A percentile compares a stretch with the other conserved stretches of the same genome.
phyloP scores from a whole-genome alignment of 768 basidiomycete species.

The Hericium rajendrae region DNA sequence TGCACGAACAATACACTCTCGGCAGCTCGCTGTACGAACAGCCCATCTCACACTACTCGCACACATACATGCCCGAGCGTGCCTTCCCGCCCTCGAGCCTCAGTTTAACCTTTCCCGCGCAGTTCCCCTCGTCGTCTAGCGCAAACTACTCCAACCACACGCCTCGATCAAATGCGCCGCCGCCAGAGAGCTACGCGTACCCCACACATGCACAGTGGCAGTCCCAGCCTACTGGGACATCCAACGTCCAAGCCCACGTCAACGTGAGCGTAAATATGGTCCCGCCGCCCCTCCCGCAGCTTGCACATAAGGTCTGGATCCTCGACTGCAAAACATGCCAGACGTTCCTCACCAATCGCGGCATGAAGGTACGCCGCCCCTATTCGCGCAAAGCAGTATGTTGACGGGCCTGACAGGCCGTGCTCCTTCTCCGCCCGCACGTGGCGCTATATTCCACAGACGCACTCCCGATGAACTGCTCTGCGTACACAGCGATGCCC shows the following conservation, averaged over 20 bases:
- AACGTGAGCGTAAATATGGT: slow-evolving; percentile 21
- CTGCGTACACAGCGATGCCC: slow-evolving; percentile 44
- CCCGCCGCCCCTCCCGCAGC: slow-evolving; percentile 30
- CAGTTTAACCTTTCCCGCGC: not conserved
- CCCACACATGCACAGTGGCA: slow-evolving; percentile 5
- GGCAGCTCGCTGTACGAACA: not conserved
- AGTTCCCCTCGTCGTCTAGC: not conserved
- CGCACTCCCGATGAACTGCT: slow-evolving; percentile 69
- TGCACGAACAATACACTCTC: not conserved
- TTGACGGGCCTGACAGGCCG: slow-evolving; percentile 41
- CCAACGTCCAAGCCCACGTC: not conserved
- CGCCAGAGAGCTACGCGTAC: slow-evolving; percentile 4
- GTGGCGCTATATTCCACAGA: slow-evolving; percentile 81
- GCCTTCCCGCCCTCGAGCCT: not conserved
- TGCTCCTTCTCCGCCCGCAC: slow-evolving; percentile 71
- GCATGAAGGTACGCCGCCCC: slow-evolving; percentile 55
- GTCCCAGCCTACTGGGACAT: not conserved
- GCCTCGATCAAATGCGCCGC: not conserved
- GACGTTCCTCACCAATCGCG: slow-evolving; percentile 72
- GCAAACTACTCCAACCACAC: slow-evolving; percentile 1
- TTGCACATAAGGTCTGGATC: slow-evolving; percentile 71
- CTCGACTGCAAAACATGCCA: slow-evolving; percentile 68
- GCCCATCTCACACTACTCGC: not conserved
- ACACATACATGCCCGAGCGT: not conserved
- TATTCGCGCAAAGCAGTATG: not conserved